phyloP scores from a whole-genome alignment of 2,329 filamentous ascomycete genomes.

The Arthroderma sp. region DNA sequence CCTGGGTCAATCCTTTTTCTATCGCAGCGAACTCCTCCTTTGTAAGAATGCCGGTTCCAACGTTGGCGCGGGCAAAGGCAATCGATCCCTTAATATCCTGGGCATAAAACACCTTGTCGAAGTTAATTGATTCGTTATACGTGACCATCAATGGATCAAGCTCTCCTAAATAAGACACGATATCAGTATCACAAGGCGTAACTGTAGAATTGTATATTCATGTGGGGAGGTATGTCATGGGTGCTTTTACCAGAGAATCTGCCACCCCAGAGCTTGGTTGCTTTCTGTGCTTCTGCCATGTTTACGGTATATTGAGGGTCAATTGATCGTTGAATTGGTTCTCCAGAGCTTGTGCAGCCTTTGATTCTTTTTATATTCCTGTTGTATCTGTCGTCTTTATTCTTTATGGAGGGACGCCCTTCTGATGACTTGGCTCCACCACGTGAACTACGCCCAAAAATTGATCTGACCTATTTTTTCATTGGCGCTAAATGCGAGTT shows the following conservation, averaged over 20 bases:
- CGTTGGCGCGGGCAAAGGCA: conserved; percentile 64
- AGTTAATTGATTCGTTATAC: conserved; percentile 68
- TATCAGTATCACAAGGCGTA: neutral
- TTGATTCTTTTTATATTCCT: neutral
- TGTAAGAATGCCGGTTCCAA: conserved; percentile 57
- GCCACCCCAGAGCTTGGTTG: conserved; percentile 18
- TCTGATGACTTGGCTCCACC: conserved; percentile 2
- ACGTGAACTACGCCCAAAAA: neutral
- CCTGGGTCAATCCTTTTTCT: conserved; percentile 52
- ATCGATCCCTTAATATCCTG: conserved; percentile 66
- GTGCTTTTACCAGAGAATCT: conserved; percentile 45
- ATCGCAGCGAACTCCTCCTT: conserved; percentile 57
- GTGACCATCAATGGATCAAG: conserved; percentile 68
- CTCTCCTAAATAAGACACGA: conserved; percentile 40
- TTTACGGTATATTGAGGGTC: neutral
- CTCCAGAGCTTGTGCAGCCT: neutral
- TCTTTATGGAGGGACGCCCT: neutral
- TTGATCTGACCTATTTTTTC: neutral
- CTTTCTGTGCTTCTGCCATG: conserved; percentile 4
- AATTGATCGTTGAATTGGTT: neutral
- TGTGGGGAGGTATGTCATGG: neutral
- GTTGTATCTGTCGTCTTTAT: neutral
- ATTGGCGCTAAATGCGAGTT: neutral
- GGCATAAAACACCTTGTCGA: conserved; percentile 60
- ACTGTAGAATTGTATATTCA: neutral